phyloP scores from a whole-genome alignment of 306 rosid genomes.

The Mimosa bimucronata region DNA sequence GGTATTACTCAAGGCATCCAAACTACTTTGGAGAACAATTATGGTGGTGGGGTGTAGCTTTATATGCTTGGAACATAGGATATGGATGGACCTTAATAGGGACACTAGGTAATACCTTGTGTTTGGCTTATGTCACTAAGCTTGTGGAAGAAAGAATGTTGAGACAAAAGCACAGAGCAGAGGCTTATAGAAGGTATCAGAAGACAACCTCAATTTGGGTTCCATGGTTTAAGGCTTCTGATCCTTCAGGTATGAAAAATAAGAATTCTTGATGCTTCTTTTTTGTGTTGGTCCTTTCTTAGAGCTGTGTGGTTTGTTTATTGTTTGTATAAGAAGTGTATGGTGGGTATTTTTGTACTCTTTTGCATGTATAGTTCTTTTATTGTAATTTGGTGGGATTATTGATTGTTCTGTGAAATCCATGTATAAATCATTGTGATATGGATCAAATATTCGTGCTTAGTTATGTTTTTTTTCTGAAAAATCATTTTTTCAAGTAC shows the following conservation, averaged over 20 bases:
- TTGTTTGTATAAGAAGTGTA: constrained; percentile 33
- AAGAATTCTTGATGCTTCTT: constrained; percentile 58
- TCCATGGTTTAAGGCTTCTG: constrained; percentile 76
- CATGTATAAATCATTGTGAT: constrained; percentile 31
- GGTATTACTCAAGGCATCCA: constrained; percentile 84
- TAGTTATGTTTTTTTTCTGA: constrained; percentile 4
- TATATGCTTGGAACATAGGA: constrained; percentile 80
- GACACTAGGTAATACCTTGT: constrained; percentile 63
- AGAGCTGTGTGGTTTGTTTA: constrained; percentile 17
- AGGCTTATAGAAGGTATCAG: constrained; percentile 81
- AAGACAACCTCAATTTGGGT: constrained; percentile 87
- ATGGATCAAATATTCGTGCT: constrained; percentile 37
- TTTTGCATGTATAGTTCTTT: constrained; percentile 18
- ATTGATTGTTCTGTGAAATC: constrained; percentile 23
- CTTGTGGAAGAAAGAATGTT: constrained; percentile 87
- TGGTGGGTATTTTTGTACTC: constrained; percentile 22
- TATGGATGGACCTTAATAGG: constrained; percentile 73
- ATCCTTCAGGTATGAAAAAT: constrained; percentile 48
- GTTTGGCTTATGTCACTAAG: constrained; percentile 83
- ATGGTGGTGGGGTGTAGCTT: constrained; percentile 95
- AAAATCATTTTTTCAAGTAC: no score
- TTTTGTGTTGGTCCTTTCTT: background rate
- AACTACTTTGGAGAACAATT: constrained; percentile 90
- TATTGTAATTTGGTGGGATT: constrained; percentile 38
- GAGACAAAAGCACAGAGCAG: constrained; percentile 64